Base-by-base conservation (phyloP, 2,329 filamentous ascomycete species). In the Hypoxylon sp. region DNA sequence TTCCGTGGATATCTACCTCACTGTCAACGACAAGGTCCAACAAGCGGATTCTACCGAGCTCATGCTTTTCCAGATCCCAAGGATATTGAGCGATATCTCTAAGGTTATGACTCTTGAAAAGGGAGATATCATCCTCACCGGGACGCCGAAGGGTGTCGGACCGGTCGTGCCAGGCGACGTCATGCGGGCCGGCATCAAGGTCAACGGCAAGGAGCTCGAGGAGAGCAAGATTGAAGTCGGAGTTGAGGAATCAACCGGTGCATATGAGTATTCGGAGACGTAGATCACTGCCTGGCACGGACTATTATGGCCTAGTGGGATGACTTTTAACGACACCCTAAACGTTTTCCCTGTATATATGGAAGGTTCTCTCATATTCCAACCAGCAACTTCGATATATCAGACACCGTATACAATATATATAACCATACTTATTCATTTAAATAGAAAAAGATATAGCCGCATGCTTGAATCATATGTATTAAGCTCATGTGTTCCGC, bases 131-230 rank as follows among this genome's bases (percentile, higher is more conserved):
- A 90, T 99, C 53, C 83, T 99, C 74, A 99, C 96, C n/a, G 96
- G 96, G 17, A 99, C 96, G 55, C 96, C 96, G 54, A 98, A 98
- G 83, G 96, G 96, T 11, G 96, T 99, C 1, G 96, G 96, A 1
- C 86, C 90, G 19, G 94, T 97, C 1, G 88, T 90, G 67, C 90
- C 92, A 0, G 96, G 96, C 2, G 94, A 99, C 82, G 85, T 95
- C 33, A 93, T 99, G 87, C 91, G 87, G 71, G 94, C 93, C 26
- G 94, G 94, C 3, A 85, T 98, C 73, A 90, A 88, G 78, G 89
- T 97, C 31, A 85, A 87, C 63, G 94, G 94, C 39, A 90, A 91
- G 84, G 94, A 97, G 83, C 81, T 98, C 33, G 90, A 94, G 78
- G 92, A 97, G 84, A 93, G 92, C 35, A 90, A 84, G 77, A 92